A percentile compares a stretch with the other conserved stretches of the same genome.
phyloP scores from a whole-genome alignment of 805 yeast genomes.

The Kockiozyma suomiensis region DNA sequence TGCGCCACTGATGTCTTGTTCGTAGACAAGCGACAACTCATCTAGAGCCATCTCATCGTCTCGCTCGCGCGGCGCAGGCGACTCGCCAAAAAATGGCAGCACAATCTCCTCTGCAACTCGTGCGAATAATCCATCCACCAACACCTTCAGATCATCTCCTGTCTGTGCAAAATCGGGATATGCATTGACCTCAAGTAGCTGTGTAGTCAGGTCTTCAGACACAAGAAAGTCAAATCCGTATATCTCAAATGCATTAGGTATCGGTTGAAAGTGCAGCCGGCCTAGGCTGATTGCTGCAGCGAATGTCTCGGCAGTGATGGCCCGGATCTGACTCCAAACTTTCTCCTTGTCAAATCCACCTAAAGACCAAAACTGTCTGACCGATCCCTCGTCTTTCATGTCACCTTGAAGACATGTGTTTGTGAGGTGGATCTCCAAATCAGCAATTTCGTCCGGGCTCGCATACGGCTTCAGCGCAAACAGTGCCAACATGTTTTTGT shows the following conservation, averaged over 20 bases:
- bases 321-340: constrained; percentile 60
- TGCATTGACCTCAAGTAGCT: constrained; percentile 81
- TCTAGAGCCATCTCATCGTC: neutral
- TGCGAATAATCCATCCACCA: constrained; percentile 48
- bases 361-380: constrained; percentile 64
- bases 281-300: constrained; percentile 81
- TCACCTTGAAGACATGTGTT: constrained; percentile 86
- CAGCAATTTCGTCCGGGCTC: constrained; percentile 44
- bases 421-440: constrained; percentile 79
- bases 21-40: constrained; percentile 11
- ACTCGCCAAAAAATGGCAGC: constrained; percentile 25
- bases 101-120: constrained; percentile 22
- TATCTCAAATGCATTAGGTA: constrained; percentile 78
- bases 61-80: neutral
- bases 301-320: constrained; percentile 69
- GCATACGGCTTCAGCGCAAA: constrained; percentile 66
- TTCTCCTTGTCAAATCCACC: constrained; percentile 37
- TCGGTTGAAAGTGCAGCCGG: constrained; percentile 80
- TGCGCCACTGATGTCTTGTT: constrained; percentile 21
- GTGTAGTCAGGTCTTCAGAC: constrained; percentile 55
- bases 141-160: constrained; percentile 67
- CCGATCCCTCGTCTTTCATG: constrained; percentile 47
- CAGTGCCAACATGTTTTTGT: constrained; percentile 74
- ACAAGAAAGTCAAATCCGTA: constrained; percentile 90
- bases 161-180: constrained; percentile 98